A percentile compares a stretch with the other conserved stretches of the same genome.
phyloP scores from a whole-genome alignment of 805 yeast genomes.

The Starmera caribaea region DNA sequence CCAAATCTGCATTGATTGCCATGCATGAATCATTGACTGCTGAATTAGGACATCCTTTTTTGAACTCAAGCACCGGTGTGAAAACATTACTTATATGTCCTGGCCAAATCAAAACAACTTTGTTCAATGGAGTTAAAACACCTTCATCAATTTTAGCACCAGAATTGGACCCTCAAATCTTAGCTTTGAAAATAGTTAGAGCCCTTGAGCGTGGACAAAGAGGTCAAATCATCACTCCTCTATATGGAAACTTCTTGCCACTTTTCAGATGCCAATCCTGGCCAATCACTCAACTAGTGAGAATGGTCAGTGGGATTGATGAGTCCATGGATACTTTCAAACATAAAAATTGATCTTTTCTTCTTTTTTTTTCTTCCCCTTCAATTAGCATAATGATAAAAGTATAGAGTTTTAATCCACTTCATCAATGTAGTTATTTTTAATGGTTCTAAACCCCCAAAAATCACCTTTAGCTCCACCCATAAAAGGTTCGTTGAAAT shows the following conservation, averaged over 20 bases:
- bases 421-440: slow-evolving; percentile 38
- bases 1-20: slow-evolving; percentile 80
- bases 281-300: slow-evolving; percentile 39
- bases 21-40: slow-evolving; percentile 73
- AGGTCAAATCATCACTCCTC: slow-evolving; percentile 65
- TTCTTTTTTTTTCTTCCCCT: too few species aligned
- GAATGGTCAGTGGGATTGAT: slow-evolving; percentile 38
- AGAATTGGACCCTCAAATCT: slow-evolving; percentile 55
- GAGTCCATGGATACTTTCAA: slow-evolving; percentile 26
- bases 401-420: background rate
- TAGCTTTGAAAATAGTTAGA: slow-evolving; percentile 48
- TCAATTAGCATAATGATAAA: too few species aligned
- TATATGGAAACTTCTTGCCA: slow-evolving; percentile 71
- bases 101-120: slow-evolving; percentile 69
- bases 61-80: slow-evolving; percentile 38
- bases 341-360: background rate
- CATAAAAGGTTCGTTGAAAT: slow-evolving; percentile 38
- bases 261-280: slow-evolving; percentile 62
- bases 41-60: slow-evolving; percentile 45
- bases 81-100: slow-evolving; percentile 75
- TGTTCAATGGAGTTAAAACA: slow-evolving; percentile 67
- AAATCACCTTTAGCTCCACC: slow-evolving; percentile 25
- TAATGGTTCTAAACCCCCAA: slow-evolving; percentile 48
- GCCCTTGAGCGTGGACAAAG: slow-evolving; percentile 52
- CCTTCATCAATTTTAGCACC: slow-evolving; percentile 79